These are phyloP conservation scores for Quercus gilva DNA, from an alignment of 306 rosid species.

Conservation along the genomic window DNA sequence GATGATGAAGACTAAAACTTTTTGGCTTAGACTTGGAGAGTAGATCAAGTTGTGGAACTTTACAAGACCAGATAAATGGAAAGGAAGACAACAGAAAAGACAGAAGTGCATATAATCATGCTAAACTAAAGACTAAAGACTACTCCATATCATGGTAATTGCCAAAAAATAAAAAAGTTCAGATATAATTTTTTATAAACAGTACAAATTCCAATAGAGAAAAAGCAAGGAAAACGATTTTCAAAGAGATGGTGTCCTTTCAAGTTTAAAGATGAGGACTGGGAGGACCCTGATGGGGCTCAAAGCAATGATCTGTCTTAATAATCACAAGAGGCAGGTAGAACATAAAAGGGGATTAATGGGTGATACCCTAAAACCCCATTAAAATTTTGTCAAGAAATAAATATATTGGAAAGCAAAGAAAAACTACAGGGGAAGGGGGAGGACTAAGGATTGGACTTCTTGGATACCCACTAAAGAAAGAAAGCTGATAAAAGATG, in stretches of 20 bases:
- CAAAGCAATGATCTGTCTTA: constrained; percentile 5
- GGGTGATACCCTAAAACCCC: background rate
- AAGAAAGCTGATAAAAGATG: background rate
- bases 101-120: background rate
- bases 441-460: background rate
- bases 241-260: constrained; percentile 7
- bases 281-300: background rate
- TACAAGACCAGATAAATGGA: background rate
- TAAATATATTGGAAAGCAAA: background rate
- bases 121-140: background rate
- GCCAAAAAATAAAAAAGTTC: too few relatives aligned
- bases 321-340: background rate
- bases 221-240: background rate
- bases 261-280: constrained; percentile 18
- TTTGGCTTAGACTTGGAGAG: background rate
- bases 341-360: background rate
- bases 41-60: constrained; percentile 10
- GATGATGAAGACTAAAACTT: background rate
- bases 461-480: constrained; percentile 4
- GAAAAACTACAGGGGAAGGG: background rate
- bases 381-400: background rate
- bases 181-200: too few relatives aligned
- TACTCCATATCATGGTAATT: background rate
- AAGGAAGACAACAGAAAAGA: constrained; percentile 5
- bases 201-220: background rate